phyloP scores from a whole-genome alignment of 2,329 filamentous ascomycete species.

The Amauroascus verrucosus region DNA sequence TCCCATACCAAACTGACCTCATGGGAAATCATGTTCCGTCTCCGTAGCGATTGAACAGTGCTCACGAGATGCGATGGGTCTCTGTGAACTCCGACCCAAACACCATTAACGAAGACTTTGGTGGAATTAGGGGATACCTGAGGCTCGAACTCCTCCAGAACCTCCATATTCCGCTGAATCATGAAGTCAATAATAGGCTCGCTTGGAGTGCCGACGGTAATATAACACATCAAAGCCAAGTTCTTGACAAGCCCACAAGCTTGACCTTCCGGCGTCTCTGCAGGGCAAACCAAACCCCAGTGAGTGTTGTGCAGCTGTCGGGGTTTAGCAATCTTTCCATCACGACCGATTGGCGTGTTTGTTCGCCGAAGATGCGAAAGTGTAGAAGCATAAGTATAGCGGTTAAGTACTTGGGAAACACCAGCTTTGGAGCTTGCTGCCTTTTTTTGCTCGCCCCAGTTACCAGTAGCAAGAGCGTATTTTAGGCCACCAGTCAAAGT shows the following conservation, averaged over 20 bases:
- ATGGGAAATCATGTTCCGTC: slow-evolving; percentile 73
- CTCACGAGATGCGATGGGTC: slow-evolving; percentile 77
- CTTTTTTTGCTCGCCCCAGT: slow-evolving; percentile 99
- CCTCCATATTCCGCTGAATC: slow-evolving; percentile 90
- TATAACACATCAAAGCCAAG: slow-evolving; percentile 92
- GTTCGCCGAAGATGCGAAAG: slow-evolving; percentile 93
- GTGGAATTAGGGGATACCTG: slow-evolving; percentile 79
- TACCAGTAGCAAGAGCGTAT: slow-evolving; percentile 93
- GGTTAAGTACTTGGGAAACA: slow-evolving; percentile 94
- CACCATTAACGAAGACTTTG: slow-evolving; percentile 96
- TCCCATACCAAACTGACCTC: slow-evolving; percentile 93
- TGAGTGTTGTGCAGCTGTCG: slow-evolving; percentile 97
- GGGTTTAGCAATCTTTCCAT: slow-evolving; percentile 96
- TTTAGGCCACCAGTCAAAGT: slow-evolving; percentile 91
- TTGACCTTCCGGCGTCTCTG: slow-evolving; percentile 95
- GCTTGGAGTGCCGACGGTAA: slow-evolving; percentile 86
- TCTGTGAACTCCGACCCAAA: slow-evolving; percentile 92
- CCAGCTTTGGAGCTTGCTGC: slow-evolving; percentile 88
- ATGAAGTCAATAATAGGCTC: slow-evolving; percentile 91
- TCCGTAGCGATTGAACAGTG: slow-evolving; percentile 64
- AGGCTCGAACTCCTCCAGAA: slow-evolving; percentile 89
- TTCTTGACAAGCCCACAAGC: slow-evolving; percentile 98
- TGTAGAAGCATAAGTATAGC: slow-evolving; percentile 94
- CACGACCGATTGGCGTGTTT: slow-evolving; percentile 93
- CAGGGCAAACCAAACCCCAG: slow-evolving; percentile 94